Base-by-base conservation (phyloP, 805 yeast genomes). In the Metschnikowia colocasiae region DNA sequence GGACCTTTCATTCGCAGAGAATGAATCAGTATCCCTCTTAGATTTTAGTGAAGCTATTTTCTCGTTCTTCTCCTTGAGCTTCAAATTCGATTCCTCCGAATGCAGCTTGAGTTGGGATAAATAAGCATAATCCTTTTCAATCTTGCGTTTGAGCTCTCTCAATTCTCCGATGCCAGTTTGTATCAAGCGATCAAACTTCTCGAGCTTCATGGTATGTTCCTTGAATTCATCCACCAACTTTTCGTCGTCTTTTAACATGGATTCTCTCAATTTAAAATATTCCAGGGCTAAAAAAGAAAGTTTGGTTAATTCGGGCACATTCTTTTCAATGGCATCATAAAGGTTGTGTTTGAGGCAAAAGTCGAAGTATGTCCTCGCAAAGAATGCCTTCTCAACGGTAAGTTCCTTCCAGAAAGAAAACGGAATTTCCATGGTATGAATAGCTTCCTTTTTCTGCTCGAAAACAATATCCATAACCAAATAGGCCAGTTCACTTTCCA, bases 241-340 rank as follows among this genome's bases (percentile, higher is more conserved):
- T 4, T 55, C 52, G 36, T 69, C 62, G 19, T 54, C 50, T 12
- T 49, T 53, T 15, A 67, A 50, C 32, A 60, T 51, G 3, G 57
- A 40, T 2, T 50, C 51, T 50, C 90, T 69, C 45, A 74, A 68
- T 33, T 73, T 70, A 36, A 89, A 67, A 58, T 86, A 86, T 26
- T 68, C 72, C 35, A 75, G 74, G 20, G 90, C 63, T 9, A 77
- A 66, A 18, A 74, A 75, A 0, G 95, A 85, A 47, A 90, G 73
- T 44, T 75, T 81, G 1, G 89, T 76, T 3, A 94, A 79, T 51
- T 87, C 97, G 0, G 96, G 96, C 62, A 84, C 84, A 53, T 77
- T 80, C 13, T 72, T 71, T 40, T 89, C 96, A 23, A 87, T 69
- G 8, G 78, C 64, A 18, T 81, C 84, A 33, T 64, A 62, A 43